phyloP scores from a whole-genome alignment of 2,329 filamentous ascomycete species.

The Pseudocercospora pini-densiflorae region DNA sequence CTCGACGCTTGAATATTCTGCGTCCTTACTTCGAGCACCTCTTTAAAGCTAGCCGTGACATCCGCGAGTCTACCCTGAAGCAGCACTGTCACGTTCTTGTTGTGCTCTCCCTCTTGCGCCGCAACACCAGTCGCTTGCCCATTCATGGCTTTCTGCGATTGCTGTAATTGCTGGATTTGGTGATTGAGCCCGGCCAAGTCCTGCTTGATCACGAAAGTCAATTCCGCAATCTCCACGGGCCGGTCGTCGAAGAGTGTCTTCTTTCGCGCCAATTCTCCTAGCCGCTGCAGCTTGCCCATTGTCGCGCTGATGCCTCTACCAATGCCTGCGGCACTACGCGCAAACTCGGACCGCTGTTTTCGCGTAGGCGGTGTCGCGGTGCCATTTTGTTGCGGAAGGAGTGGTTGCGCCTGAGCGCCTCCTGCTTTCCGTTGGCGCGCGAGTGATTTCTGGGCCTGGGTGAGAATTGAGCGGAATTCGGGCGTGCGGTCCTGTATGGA shows the following conservation, averaged over 20 bases:
- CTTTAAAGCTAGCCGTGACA: conserved; percentile 94
- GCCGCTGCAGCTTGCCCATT: conserved; percentile 91
- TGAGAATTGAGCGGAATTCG: conserved; percentile 91
- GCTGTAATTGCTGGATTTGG: conserved; percentile 83
- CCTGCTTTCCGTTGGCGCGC: conserved; percentile 72
- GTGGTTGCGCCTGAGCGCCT: conserved; percentile 73
- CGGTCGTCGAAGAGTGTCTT: conserved; percentile 97
- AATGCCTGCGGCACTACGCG: conserved; percentile 87
- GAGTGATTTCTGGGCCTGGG: conserved; percentile 72
- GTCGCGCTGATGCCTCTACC: conserved; percentile 88
- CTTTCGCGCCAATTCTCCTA: conserved; percentile 91
- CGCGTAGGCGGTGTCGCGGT: conserved; percentile 41
- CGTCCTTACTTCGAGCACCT: conserved; percentile 92
- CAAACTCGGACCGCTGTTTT: conserved; percentile 80
- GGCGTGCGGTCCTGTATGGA: conserved; percentile 96
- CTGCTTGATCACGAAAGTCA: conserved; percentile 98
- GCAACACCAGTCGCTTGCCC: conserved; percentile 45
- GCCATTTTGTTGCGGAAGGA: conserved; percentile 66
- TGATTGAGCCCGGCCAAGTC: conserved; percentile 85
- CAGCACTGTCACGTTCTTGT: conserved; percentile 94
- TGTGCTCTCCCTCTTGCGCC: conserved; percentile 91
- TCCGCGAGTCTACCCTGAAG: conserved; percentile 90
- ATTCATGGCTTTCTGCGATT: conserved; percentile 73
- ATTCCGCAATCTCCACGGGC: conserved; percentile 94
- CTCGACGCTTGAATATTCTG: conserved; percentile 97